phyloP scores from a whole-genome alignment of 495 filamentous ascomycete species.

The Choiromyces venosus region DNA sequence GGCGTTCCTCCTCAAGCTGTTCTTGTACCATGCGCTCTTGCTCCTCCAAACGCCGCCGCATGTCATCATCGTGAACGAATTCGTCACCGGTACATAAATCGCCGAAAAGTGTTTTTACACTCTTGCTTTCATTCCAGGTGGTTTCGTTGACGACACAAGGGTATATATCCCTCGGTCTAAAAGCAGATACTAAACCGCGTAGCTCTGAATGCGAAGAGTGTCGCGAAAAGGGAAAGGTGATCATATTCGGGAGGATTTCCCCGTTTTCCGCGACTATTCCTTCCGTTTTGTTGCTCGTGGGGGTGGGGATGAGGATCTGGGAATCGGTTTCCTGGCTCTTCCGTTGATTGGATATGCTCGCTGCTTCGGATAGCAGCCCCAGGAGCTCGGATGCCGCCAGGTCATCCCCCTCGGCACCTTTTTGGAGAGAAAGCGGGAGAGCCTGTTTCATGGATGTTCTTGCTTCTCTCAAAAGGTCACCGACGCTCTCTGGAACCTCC shows the following conservation, averaged over 20 bases:
- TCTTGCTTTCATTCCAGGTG: conserved; percentile 57
- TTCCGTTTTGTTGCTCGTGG: no score
- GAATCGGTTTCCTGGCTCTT: neutral
- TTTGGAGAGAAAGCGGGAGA: conserved; percentile 20
- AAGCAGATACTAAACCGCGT: conserved; percentile 60
- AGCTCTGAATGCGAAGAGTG: conserved; percentile 84
- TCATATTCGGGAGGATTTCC: conserved; percentile 44
- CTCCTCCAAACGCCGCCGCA: conserved; percentile 44
- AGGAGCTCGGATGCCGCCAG: conserved; percentile 15
- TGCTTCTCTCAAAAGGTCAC: conserved; percentile 24
- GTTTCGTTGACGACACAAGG: conserved; percentile 71
- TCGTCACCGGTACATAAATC: conserved; percentile 55
- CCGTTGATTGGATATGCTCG: neutral
- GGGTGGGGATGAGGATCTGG: neutral
- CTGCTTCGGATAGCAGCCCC: conserved; percentile 20
- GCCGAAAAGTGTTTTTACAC: conserved; percentile 65
- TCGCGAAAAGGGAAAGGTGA: conserved; percentile 77
- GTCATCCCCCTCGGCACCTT: conserved; percentile 12
- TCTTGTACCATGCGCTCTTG: conserved; percentile 12
- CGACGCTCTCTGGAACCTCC: conserved; percentile 15
- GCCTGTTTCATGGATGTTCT: conserved; percentile 34
- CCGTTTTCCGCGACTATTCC: conserved; percentile 23
- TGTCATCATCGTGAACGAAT: conserved; percentile 64
- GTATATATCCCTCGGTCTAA: conserved; percentile 70
- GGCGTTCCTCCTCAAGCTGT: conserved; percentile 13